Evolutionary conservation across 768 basidiomycete genomes (phyloP), one percentile per base, ranked within the genome.

Genomic region (Tylopilus felleus): DNA sequence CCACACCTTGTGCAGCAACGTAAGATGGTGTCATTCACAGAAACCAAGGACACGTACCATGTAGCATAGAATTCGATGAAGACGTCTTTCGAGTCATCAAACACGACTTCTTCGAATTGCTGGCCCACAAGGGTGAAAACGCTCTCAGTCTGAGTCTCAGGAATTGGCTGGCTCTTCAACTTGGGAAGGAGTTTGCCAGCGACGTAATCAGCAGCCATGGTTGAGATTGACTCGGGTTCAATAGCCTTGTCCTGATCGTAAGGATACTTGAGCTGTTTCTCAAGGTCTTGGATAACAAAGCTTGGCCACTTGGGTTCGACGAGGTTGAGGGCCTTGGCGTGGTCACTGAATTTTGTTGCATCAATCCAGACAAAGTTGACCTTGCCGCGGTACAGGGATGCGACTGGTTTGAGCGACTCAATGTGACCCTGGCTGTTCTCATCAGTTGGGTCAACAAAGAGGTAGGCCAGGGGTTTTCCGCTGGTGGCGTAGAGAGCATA

Each of bases 321-420:
- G 52, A 99, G 80, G 80, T 95, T 96, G 53, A 99, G 81, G 2
- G 91, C 90, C 73, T 93, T 94, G 61, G 88, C 97, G 75, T 99
- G 97, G 65, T 98, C 96, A 63, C 83, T 84, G 63, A 94, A 99
- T 71, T 94, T 93, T 75, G 88, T 75, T 22, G 93, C 94, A 71
- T 99, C 97, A 63, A 99, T 98, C 86, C 87, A 96, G 57, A 98
- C 96, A 71, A 98, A 97, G 85, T 97, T 97, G 69, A 98, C 66
- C 74, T 91, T 86, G 63, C 84, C 80, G 74, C 90, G 93, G 78
- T 82, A 83, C 67, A 85, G 82, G 49, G 83, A 75, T 8, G 97
- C 97, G 49, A 96, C 71, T 9, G 92, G 85, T 61, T 78, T 83
- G 61, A 98, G 68, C 38, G 77, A 71, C 23, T 84, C 83, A 58